These are phyloP conservation scores for Tuber indicum DNA, from an alignment of 495 filamentous ascomycete species.

Conservation along the genomic window DNA sequence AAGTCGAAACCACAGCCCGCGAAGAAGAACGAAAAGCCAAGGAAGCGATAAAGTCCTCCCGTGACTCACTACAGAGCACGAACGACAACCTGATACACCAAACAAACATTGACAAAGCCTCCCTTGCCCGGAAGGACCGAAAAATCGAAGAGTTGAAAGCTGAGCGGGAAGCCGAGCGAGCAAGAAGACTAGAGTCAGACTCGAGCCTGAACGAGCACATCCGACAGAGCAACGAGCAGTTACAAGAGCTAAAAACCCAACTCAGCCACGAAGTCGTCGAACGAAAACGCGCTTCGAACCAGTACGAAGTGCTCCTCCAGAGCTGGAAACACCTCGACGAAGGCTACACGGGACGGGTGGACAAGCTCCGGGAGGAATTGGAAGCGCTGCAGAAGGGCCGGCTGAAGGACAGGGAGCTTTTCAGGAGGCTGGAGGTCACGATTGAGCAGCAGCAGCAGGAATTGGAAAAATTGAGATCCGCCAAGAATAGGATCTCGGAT, in stretches of 20 bases:
- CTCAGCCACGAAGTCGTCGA: slow-evolving; percentile 49
- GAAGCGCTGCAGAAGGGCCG: slow-evolving; percentile 45
- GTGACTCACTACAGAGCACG: slow-evolving; percentile 59
- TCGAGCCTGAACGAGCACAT: slow-evolving; percentile 55
- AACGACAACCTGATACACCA: slow-evolving; percentile 66
- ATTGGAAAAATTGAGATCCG: slow-evolving; percentile 52
- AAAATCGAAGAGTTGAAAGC: slow-evolving; percentile 68
- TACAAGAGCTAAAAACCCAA: slow-evolving; percentile 57
- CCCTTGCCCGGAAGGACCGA: slow-evolving; percentile 68
- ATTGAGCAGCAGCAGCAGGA: slow-evolving; percentile 52
- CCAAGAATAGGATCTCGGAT: slow-evolving; percentile 55
- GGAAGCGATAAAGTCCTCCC: slow-evolving; percentile 65
- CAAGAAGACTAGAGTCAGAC: slow-evolving; percentile 59
- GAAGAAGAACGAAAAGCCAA: slow-evolving; percentile 68
- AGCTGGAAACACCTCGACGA: slow-evolving; percentile 61
- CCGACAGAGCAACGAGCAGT: slow-evolving; percentile 56
- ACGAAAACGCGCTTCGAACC: slow-evolving; percentile 47
- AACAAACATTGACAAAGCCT: slow-evolving; percentile 60
- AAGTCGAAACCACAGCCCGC: slow-evolving; percentile 61
- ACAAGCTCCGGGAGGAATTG: slow-evolving; percentile 52
- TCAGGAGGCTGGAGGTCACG: slow-evolving; percentile 46
- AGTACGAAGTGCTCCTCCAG: slow-evolving; percentile 65
- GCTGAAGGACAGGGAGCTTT: slow-evolving; percentile 43
- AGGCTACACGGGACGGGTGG: slow-evolving; percentile 51
- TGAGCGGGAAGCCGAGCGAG: slow-evolving; percentile 60